Base-by-base conservation (phyloP, 805 yeast species). In the Hagleromyces aurorensis region DNA sequence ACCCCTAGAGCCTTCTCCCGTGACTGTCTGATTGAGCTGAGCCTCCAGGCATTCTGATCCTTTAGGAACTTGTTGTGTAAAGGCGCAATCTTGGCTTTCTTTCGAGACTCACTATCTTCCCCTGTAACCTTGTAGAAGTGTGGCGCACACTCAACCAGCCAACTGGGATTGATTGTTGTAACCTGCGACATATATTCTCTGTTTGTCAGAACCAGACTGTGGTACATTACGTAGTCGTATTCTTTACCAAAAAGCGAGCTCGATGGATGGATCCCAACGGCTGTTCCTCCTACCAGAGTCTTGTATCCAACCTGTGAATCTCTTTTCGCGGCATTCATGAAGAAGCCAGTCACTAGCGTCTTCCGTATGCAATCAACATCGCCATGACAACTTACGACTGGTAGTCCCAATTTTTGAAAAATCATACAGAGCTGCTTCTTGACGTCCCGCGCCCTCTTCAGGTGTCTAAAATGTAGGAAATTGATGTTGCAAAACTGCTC, bases 141-240 rank as follows among this genome's bases (percentile, higher is more conserved):
- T 3, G 87, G 84, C 6, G 87, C 85, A 26, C 49, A 39, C 54
- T 78, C 71, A 26, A 73, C 59, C 18, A 89, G 61, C 95, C 95
- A 83, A 38, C 65, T 67, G 0, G 94, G 82, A 29, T 85, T 86
- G 19, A 91, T 73, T n/a, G 70, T 69, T 11, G 87, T 80, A 16
- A 80, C 77, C 44, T 85, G 85, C 33, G 91, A 81, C 95, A 89
- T 85, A 49, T 82, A 91, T 64, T 89, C 97, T 48, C 77, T 76
- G 10, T 81, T 71, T 0, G 98, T 89, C 41, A 85, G 65, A 17
- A 86, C 70, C 30, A 86, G 65, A 18, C 86, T 81, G 47, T 86
- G 86, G 47, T 84, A 87, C 6, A 89, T 55, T 25, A 86, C 79
- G 57, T 83, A 84, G 36, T 81, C 89, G 8, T 89, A 82, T 23